phyloP scores from a whole-genome alignment of 2,329 filamentous ascomycete species.

The Colletotrichum chlorophyti region DNA sequence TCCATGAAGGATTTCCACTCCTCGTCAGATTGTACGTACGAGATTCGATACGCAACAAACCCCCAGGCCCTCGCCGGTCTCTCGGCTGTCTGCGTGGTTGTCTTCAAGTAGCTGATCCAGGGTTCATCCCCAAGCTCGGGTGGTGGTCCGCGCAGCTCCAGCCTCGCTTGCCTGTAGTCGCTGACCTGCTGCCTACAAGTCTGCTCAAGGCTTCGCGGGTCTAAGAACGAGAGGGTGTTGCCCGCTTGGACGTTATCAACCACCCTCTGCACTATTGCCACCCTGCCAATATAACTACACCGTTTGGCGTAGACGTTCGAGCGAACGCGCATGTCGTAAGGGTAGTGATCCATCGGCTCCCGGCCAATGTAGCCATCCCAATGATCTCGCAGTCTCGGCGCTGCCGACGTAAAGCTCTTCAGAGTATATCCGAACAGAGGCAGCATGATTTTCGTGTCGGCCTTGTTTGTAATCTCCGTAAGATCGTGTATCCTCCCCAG shows the following conservation, averaged over 20 bases:
- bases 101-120: slow-evolving; percentile 1
- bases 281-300: background rate
- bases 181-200: background rate
- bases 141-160: slow-evolving; percentile 5
- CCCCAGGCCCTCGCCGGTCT: background rate
- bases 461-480: slow-evolving; percentile 6
- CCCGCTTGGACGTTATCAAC: background rate
- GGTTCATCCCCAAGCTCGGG: background rate
- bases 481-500: slow-evolving; percentile 13
- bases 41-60: slow-evolving; percentile 8
- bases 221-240: background rate
- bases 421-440: slow-evolving; percentile 4
- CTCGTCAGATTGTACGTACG: slow-evolving; percentile 20
- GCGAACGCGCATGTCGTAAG: slow-evolving; percentile 8
- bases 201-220: background rate
- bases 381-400: background rate
- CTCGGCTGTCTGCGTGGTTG: background rate
- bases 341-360: background rate
- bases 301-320: background rate
- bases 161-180: slow-evolving; percentile 1
- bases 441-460: slow-evolving; percentile 14
- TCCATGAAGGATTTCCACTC: slow-evolving; percentile 11
- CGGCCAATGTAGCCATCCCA: slow-evolving; percentile 3
- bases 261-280: background rate
- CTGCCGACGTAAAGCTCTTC: background rate